Conservation (phyloP, 192 early-diverging fungal genomes). For the Entrophospora sp. region DNA sequence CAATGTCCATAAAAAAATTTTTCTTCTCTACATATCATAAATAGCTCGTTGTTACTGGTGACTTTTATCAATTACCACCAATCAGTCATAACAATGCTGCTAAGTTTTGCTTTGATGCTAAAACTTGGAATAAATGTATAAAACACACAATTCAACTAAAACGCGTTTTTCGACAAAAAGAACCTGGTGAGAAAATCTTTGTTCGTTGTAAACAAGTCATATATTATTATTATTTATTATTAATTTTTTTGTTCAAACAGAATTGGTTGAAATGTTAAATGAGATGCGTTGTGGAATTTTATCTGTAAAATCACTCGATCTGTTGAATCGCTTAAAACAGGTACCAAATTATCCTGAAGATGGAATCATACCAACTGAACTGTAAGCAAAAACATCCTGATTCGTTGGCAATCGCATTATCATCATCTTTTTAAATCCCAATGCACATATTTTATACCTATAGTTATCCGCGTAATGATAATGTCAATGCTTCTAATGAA, state of each 20-base stretch:
- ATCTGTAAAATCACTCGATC: constrained; percentile 39
- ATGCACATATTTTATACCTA: no score
- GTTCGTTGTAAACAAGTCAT: not conserved
- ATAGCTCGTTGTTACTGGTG: constrained; percentile 49
- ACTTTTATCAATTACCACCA: constrained; percentile 78
- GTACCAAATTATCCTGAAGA: constrained; percentile 45
- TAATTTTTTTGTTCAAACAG: not conserved
- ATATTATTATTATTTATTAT: not conserved
- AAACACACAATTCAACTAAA: constrained; percentile 54
- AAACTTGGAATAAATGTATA: constrained; percentile 45
- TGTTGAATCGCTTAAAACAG: constrained; percentile 43
- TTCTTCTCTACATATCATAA: not conserved
- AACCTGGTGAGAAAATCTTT: constrained; percentile 34
- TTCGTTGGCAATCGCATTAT: not conserved
- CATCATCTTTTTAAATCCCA: not conserved
- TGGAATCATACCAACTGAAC: constrained; percentile 57
- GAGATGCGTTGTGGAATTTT: constrained; percentile 73
- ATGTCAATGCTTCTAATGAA: constrained; percentile 70
- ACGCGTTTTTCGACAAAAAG: constrained; percentile 80
- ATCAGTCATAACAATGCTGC: constrained; percentile 36
- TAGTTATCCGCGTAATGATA: constrained; percentile 30
- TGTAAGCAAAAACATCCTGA: constrained; percentile 40
- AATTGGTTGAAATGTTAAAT: constrained; percentile 74
- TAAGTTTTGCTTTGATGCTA: constrained; percentile 59
- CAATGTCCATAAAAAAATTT: not conserved